These are phyloP conservation scores for Piloderma croceum DNA, from an alignment of 768 basidiomycete genomes.

Conservation along the genomic window DNA sequence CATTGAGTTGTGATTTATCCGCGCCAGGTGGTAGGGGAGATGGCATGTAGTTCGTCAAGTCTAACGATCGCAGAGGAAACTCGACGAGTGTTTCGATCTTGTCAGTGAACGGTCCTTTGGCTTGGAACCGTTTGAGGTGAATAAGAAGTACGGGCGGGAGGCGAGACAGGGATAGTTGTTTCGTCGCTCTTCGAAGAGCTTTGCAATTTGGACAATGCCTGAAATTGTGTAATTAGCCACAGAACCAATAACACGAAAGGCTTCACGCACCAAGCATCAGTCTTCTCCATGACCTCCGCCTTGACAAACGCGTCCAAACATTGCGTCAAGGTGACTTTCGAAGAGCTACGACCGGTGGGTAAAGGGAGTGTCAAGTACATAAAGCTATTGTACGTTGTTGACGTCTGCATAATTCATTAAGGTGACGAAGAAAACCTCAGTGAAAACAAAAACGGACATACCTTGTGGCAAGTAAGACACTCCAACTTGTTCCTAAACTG, in stretches of 20 bases:
- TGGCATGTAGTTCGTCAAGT: slow-evolving; percentile 81
- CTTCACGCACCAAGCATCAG: slow-evolving; percentile 79
- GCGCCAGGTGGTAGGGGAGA: slow-evolving; percentile 64
- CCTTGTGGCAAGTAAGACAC: slow-evolving; percentile 87
- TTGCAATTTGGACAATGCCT: slow-evolving; percentile 98
- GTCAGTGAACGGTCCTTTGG: slow-evolving; percentile 88
- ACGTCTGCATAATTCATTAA: slow-evolving; percentile 75
- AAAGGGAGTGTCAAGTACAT: slow-evolving; percentile 93
- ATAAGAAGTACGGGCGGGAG: slow-evolving; percentile 90
- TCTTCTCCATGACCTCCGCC: slow-evolving; percentile 84
- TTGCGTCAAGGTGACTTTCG: slow-evolving; percentile 63
- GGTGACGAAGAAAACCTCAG: neutral
- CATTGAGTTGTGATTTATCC: slow-evolving; percentile 44
- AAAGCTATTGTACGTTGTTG: slow-evolving; percentile 95
- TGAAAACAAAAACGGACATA: slow-evolving; percentile 26
- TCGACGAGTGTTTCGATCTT: slow-evolving; percentile 95
- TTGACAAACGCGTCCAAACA: slow-evolving; percentile 90
- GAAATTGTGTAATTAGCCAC: neutral
- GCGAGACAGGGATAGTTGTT: slow-evolving; percentile 84
- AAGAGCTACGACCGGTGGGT: slow-evolving; percentile 52
- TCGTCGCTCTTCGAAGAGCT: slow-evolving; percentile 76
- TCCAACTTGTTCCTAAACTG: slow-evolving; percentile 88
- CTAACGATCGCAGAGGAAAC: slow-evolving; percentile 64
- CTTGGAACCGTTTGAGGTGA: slow-evolving; percentile 88
- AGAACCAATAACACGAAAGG: neutral